phyloP scores from a whole-genome alignment of 345 rosid genomes.

The Salix udensis region DNA sequence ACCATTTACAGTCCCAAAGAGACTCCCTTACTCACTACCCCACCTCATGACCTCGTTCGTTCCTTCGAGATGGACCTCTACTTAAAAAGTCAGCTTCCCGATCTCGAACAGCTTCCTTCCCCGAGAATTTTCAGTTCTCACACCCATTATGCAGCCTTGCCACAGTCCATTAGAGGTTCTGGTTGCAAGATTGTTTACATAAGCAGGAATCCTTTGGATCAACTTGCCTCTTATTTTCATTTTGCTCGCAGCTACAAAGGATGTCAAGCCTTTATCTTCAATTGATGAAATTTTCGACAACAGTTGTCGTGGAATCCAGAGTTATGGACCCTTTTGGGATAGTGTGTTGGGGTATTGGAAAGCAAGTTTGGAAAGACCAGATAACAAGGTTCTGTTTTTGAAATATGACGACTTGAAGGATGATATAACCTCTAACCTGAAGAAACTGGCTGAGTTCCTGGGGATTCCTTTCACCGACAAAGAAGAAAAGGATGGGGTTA shows the following conservation, averaged over 20 bases:
- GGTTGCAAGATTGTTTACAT: conserved; percentile 17
- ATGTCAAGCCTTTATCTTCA: neutral
- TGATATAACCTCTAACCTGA: conserved; percentile 16
- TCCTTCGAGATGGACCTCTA: conserved; percentile 31
- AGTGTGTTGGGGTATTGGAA: no score
- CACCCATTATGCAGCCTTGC: no score
- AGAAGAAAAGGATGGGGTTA: conserved; percentile 7
- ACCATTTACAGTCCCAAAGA: neutral
- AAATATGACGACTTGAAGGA: conserved; percentile 38
- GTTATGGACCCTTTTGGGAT: no score
- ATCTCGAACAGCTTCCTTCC: conserved; percentile 15
- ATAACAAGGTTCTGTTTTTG: conserved; percentile 23
- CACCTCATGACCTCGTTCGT: conserved; percentile 42
- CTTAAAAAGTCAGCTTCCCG: neutral
- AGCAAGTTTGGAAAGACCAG: no score
- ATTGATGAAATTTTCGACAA: conserved; percentile 22
- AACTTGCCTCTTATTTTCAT: neutral
- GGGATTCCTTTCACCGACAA: conserved; percentile 5
- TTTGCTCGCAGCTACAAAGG: conserved; percentile 13
- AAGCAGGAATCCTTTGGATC: conserved; percentile 24
- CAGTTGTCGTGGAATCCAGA: neutral
- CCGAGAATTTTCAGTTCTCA: neutral
- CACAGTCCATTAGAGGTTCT: neutral
- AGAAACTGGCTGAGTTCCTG: conserved; percentile 17
- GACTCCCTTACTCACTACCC: neutral